Percentiles rank a stretch among this genome's conserved stretches.
Conservation (phyloP, 2,329 filamentous ascomycete genomes). For the Aureobasidium sp. region DNA sequence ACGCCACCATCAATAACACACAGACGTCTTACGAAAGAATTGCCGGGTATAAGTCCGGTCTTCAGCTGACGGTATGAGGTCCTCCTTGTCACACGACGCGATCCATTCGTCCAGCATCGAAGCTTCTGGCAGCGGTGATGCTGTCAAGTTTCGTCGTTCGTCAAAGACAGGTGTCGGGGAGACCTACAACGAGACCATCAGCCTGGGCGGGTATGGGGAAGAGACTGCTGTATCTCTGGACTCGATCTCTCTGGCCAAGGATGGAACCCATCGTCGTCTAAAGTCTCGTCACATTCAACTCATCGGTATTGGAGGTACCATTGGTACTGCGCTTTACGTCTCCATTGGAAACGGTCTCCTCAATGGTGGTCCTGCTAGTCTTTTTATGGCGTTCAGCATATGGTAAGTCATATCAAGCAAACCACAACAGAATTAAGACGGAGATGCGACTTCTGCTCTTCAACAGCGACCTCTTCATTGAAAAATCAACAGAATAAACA, state of each 20-base stretch:
- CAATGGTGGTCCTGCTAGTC: slow-evolving; percentile 37
- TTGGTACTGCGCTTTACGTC: slow-evolving; percentile 40
- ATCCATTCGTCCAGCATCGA: slow-evolving; percentile 4
- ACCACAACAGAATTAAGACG: too few relatives aligned
- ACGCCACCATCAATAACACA: neutral
- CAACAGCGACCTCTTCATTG: neutral
- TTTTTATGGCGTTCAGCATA: slow-evolving; percentile 38
- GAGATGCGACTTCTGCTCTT: neutral
- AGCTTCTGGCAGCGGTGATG: neutral
- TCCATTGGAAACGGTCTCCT: slow-evolving; percentile 38
- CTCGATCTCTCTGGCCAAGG: slow-evolving; percentile 7
- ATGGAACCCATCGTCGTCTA: slow-evolving; percentile 34
- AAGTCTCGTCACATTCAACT: slow-evolving; percentile 38
- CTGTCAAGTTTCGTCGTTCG: neutral
- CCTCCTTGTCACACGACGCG: neutral
- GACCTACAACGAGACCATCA: neutral
- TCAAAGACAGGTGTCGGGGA: neutral
- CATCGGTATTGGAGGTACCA: slow-evolving; percentile 32
- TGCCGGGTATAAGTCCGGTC: neutral
- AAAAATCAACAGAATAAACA: neutral
- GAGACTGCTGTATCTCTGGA: neutral
- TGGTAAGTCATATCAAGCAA: slow-evolving; percentile 22
- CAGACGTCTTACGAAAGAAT: neutral
- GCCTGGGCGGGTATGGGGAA: neutral
- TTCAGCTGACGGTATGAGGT: neutral